phyloP scores from a whole-genome alignment of 306 rosid genomes.

The Acacia confusa region DNA sequence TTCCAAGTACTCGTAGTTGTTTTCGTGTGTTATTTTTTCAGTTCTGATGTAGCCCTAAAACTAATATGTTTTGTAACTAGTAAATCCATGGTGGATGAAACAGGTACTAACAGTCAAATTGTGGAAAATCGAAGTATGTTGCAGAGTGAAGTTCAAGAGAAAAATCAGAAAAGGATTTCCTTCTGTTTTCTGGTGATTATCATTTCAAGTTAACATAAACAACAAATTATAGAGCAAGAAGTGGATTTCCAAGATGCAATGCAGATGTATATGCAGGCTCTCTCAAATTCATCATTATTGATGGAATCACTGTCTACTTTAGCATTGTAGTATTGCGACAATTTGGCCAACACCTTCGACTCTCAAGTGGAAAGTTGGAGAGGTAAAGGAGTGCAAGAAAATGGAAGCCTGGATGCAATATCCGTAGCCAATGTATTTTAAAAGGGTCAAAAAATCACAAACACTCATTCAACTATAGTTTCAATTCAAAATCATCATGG shows the following conservation, averaged over 20 bases:
- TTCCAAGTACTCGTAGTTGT: not conserved
- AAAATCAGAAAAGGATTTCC: not conserved
- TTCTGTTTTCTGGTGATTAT: not conserved
- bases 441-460: not conserved
- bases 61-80: not conserved
- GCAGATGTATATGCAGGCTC: not conserved
- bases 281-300: constrained; percentile 2
- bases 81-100: not conserved
- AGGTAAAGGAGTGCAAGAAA: no score
- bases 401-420: no score
- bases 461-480: not conserved
- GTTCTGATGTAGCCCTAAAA: not conserved
- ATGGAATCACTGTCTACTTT: not conserved
- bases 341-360: not conserved
- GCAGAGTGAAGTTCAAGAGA: not conserved
- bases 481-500: not conserved
- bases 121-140: not conserved
- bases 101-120: not conserved
- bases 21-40: not conserved
- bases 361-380: not conserved
- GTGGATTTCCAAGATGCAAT: constrained; percentile 18
- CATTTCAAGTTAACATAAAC: not conserved
- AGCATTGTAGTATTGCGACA: not conserved
- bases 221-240: not conserved
- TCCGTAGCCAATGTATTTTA: not conserved